Evolutionary conservation across 805 yeast genomes (phyloP).

Genomic region (Suhomyces faveliae): DNA sequence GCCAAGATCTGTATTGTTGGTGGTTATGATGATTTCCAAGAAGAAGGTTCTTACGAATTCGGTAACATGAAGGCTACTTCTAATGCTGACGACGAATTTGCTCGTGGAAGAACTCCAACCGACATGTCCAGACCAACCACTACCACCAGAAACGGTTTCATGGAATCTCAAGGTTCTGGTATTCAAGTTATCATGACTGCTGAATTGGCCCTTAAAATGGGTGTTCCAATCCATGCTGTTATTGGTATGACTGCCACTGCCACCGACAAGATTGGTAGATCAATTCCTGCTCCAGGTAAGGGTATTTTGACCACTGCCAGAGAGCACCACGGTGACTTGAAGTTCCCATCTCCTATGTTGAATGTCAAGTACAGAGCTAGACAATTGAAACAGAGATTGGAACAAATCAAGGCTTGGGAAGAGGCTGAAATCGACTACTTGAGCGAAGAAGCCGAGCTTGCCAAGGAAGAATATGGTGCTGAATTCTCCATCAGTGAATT

Average conservation of each 20-base stretch:
- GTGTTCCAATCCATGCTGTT: conserved; percentile 97
- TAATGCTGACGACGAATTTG: conserved; percentile 81
- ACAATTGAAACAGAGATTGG: conserved; percentile 77
- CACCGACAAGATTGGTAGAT: conserved; percentile 96
- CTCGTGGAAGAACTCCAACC: conserved; percentile 93
- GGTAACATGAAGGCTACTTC: conserved; percentile 99
- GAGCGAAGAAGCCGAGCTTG: conserved; percentile 64
- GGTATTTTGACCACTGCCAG: conserved; percentile 98
- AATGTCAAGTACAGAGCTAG: conserved; percentile 91
- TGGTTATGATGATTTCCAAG: conserved; percentile 99
- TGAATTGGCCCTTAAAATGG: conserved; percentile 92
- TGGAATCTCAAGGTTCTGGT: conserved; percentile 99
- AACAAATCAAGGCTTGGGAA: conserved; percentile 80
- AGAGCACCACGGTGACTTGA: conserved; percentile 80
- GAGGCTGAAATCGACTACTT: conserved; percentile 73
- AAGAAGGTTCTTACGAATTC: conserved; percentile 96
- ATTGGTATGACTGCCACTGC: conserved; percentile 95
- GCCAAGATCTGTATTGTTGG: conserved; percentile 97
- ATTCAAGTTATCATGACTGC: conserved; percentile 95
- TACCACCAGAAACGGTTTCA: conserved; percentile 93
- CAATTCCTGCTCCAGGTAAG: conserved; percentile 99
- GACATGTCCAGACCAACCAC: conserved; percentile 99
- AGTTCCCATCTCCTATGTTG: conserved; percentile 76
- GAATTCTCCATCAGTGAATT: conserved; percentile 47
- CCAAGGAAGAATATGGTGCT: conserved; percentile 51